Evolutionary conservation across 192 early-diverging fungal species (phyloP), one percentile per base, ranked within the genome.

Genomic region (Allomyces javanicus): DNA sequence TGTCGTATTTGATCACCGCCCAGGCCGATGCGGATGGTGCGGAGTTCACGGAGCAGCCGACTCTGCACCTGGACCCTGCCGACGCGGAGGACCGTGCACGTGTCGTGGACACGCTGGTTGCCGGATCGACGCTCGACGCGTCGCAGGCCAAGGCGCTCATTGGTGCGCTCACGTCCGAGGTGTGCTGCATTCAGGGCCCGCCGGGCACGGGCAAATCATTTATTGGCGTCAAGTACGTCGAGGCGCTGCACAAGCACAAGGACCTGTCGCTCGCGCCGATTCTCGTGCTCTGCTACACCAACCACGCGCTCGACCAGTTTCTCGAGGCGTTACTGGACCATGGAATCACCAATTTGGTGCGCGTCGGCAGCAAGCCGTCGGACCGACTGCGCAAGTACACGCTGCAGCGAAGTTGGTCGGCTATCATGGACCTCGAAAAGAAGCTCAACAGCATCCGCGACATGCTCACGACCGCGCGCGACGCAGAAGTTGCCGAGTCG

Each of bases 221-320:
- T 50, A 73, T 83, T 58, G 81, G 83, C 25, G 74, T 85, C 1
- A 68, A 78, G 65, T 61, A 76, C 23, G 76, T 80, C 67, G 64
- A 63, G 21, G 75, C 75, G 12, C 71, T 80, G 6, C n/a, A n/a
- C n/a, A n/a, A n/a, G n/a, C n/a, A n/a, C n/a, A 55, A 73, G 4
- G 64, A 69, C 44, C 73, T 73, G 69, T 71, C 66, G 21, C n/a
- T 62, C 3, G 70, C 65, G 22, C 83, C 77, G 1, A 77, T 82
- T 58, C 70, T 84, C 3, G 67, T 73, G 22, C 74, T 84, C 21
- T 77, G 76, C 63, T 81, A 75, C 63, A 84, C 83, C 12, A 84
- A 85, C 62, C 83, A 83, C 64, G 83, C 83, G 1, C 65, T 85
- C 19, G 83, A 83, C 55, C 80, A 83, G 66, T 85, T 85, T 66